Percentiles rank a stretch among this genome's conserved stretches.
Evolutionary conservation across 352 stramenopile genomes (phyloP).

Genomic region (Thalassiosira allenii): DNA sequence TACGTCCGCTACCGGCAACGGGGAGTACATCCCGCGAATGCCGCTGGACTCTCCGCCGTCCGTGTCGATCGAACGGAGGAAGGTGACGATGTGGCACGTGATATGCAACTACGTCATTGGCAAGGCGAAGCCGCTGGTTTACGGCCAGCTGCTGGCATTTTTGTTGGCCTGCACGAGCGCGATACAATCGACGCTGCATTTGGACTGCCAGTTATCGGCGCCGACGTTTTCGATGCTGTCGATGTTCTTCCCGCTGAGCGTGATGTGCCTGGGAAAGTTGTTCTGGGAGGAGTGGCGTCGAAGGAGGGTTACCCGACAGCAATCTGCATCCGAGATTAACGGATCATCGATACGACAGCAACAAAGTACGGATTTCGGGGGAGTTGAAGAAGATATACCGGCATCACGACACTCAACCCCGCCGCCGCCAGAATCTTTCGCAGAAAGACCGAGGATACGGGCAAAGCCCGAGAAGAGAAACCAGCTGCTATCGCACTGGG

Average conservation of each 20-base stretch:
- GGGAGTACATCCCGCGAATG: too few species aligned
- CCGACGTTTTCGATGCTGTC: slow-evolving; percentile 73
- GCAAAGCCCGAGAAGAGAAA: slow-evolving; percentile 48
- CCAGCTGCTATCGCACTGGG: slow-evolving; percentile 29
- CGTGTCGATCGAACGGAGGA: too few species aligned
- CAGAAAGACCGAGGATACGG: slow-evolving; percentile 11
- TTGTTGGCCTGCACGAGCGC: slow-evolving; percentile 65
- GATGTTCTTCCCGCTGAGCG: slow-evolving; percentile 66
- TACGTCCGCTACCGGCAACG: too few species aligned
- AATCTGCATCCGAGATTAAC: neutral
- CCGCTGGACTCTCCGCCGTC: too few species aligned
- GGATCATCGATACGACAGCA: slow-evolving; percentile 1
- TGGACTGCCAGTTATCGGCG: slow-evolving; percentile 73
- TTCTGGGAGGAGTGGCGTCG: slow-evolving; percentile 14
- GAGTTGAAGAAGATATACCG: too few species aligned
- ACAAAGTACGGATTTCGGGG: neutral
- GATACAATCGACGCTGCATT: slow-evolving; percentile 68
- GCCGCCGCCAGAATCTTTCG: too few species aligned
- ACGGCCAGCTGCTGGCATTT: slow-evolving; percentile 77
- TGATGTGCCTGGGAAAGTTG: slow-evolving; percentile 23
- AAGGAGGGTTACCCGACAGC: neutral
- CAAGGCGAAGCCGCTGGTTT: slow-evolving; percentile 55
- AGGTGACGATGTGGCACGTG: slow-evolving; percentile 25
- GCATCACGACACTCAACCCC: too few species aligned
- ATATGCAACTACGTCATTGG: slow-evolving; percentile 40